phyloP scores from a whole-genome alignment of 768 basidiomycete species.

The Termitomyces sp. region DNA sequence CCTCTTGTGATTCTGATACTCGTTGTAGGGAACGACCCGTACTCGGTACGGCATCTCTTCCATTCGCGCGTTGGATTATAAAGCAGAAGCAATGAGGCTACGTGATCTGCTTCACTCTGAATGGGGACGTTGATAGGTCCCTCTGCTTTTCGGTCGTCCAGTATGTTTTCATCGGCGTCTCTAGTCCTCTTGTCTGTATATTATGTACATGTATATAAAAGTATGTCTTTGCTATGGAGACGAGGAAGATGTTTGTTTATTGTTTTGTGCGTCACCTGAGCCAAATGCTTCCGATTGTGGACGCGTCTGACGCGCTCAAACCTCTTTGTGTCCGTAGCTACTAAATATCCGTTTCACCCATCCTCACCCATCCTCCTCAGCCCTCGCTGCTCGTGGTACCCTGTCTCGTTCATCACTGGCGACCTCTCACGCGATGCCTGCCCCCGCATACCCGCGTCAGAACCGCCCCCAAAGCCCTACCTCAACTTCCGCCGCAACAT shows the following conservation, averaged over 20 bases:
- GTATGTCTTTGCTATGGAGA: slow-evolving; percentile 11
- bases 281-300: slow-evolving; percentile 25
- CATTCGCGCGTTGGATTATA: slow-evolving; percentile 65
- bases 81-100: slow-evolving; percentile 60
- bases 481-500: slow-evolving; percentile 2
- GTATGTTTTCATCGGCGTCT: background rate
- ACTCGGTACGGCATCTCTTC: slow-evolving; percentile 81
- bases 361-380: slow-evolving; percentile 11
- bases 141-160: background rate
- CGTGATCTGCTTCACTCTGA: slow-evolving; percentile 56
- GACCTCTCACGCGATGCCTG: slow-evolving; percentile 13
- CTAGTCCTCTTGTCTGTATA: background rate
- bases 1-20: background rate
- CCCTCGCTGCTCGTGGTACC: background rate
- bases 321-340: slow-evolving; percentile 1
- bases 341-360: slow-evolving; percentile 4
- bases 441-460: slow-evolving; percentile 15
- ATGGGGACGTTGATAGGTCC: slow-evolving; percentile 46
- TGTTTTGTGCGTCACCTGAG: slow-evolving; percentile 13
- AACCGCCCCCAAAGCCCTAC: slow-evolving; percentile 14
- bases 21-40: slow-evolving; percentile 70
- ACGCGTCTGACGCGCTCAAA: slow-evolving; percentile 24
- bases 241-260: slow-evolving; percentile 12
- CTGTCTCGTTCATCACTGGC: background rate
- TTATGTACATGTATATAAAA: slow-evolving; percentile 7